Percentiles rank a stretch among this genome's conserved stretches.
These are phyloP conservation scores for Ascocoryne sarcoides DNA, from an alignment of 2,329 filamentous ascomycete species.

Conservation along the genomic window DNA sequence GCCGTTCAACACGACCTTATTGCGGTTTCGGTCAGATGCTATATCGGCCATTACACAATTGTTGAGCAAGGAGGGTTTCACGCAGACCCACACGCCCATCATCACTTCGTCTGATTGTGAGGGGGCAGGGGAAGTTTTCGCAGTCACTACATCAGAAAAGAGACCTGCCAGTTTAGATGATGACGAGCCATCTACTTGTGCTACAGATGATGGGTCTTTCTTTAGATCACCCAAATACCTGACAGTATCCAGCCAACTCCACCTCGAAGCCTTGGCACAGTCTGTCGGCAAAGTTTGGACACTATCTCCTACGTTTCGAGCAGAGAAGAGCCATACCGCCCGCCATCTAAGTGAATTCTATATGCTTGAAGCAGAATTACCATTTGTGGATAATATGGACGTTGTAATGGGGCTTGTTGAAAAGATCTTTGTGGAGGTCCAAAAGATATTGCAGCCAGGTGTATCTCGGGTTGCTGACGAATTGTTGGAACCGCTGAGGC, in stretches of 20 bases:
- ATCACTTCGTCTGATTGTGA: conserved; percentile 97
- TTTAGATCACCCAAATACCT: conserved; percentile 87
- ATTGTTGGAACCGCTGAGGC: conserved; percentile 29
- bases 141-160: conserved; percentile 35
- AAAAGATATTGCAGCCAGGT: conserved; percentile 30
- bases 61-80: conserved; percentile 62
- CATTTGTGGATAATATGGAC: conserved; percentile 62
- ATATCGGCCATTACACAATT: conserved; percentile 65
- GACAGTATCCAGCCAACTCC: conserved; percentile 89
- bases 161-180: conserved; percentile 8
- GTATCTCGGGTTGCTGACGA: conserved; percentile 44
- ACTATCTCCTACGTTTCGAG: conserved; percentile 85
- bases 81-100: conserved; percentile 84
- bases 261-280: conserved; percentile 85
- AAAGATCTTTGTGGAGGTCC: conserved; percentile 57
- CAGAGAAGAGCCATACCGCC: conserved; percentile 86
- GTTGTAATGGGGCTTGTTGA: conserved; percentile 73
- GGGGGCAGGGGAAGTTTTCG: conserved; percentile 90
- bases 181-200: too few relatives aligned
- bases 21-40: conserved; percentile 75
- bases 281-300: conserved; percentile 89
- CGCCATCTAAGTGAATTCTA: conserved; percentile 96
- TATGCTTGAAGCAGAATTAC: conserved; percentile 91
- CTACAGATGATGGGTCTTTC: conserved; percentile 51
- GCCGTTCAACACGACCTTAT: conserved; percentile 68